Evolutionary conservation across 2,329 filamentous ascomycete species (phyloP).

Genomic region (Penicillium corylophilum): DNA sequence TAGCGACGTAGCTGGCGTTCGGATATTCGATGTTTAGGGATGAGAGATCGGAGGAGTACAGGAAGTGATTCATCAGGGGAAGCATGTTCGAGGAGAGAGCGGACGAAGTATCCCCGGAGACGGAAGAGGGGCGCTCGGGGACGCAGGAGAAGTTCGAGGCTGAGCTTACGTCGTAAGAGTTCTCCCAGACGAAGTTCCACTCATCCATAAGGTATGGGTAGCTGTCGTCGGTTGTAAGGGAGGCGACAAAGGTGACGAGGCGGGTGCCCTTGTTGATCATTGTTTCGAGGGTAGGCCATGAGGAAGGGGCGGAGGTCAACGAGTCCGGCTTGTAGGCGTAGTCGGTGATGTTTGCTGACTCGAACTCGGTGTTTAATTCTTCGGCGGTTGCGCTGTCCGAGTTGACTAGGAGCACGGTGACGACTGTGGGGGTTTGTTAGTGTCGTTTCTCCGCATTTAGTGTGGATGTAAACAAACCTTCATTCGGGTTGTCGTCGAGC

Average conservation of each 20-base stretch:
- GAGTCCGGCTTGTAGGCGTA: slow-evolving; percentile 61
- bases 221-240: slow-evolving; percentile 33
- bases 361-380: slow-evolving; percentile 57
- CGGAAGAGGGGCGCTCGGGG: slow-evolving; percentile 61
- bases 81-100: slow-evolving; percentile 62
- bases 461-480: slow-evolving; percentile 39
- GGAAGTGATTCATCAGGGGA: slow-evolving; percentile 78
- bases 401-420: slow-evolving; percentile 73
- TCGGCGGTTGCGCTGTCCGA: slow-evolving; percentile 58
- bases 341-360: slow-evolving; percentile 58
- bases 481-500: slow-evolving; percentile 68
- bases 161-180: slow-evolving; percentile 62
- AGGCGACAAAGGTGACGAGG: slow-evolving; percentile 68
- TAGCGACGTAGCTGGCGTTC: slow-evolving; percentile 58
- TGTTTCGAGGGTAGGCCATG: slow-evolving; percentile 70
- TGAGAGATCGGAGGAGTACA: slow-evolving; percentile 54
- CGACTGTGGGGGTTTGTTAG: slow-evolving; percentile 47
- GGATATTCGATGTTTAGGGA: slow-evolving; percentile 59
- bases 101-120: slow-evolving; percentile 46
- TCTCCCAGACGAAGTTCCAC: slow-evolving; percentile 65
- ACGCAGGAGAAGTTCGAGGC: slow-evolving; percentile 69
- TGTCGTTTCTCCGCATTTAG: background rate
- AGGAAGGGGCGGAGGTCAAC: slow-evolving; percentile 41
- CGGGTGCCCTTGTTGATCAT: slow-evolving; percentile 66
- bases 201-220: slow-evolving; percentile 48